Base-by-base conservation (phyloP, 2,329 filamentous ascomycete genomes). In the Alternaria sp. region DNA sequence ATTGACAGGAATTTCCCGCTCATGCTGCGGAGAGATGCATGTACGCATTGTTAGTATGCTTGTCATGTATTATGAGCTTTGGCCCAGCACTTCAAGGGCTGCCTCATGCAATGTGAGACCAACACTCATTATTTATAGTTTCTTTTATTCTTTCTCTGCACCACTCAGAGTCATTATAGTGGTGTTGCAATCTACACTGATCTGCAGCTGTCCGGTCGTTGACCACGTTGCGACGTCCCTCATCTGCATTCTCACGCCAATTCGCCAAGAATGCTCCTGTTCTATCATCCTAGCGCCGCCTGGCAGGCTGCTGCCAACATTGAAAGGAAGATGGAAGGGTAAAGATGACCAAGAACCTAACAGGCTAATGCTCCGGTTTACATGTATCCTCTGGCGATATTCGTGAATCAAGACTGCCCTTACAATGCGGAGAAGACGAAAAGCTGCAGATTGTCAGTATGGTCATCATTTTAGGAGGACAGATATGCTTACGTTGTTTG, bases 401-500 rank as follows among this genome's bases (percentile, higher is more conserved):
- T 64, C 60, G 66, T 64, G 66, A 65, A 66, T 43, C 54, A 64
- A 63, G 59, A 56, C 63, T 55, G 54, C 39, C 57, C 58, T 75
- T 82, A 85, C 75, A 85, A 80, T 71, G 83, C 83, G 60, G 83
- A 85, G 78, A 85, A 85, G 70, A 85, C 83, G 73, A 85, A 85
- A 68, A 85, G 82, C 83, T 85, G 69, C n/a, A 22, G n/a, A 26
- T n/a, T 42, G 61, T 69, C 56, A 69, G 65, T 7, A 18, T 26
- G 2, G 20, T 14, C 6, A 2, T 39, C 28, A 11, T 11, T 14
- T 24, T 4, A 22, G 36, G 46, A 28, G 7, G 2, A 0, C 2
- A 0, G 32, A 7, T 14, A 4, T 42, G 85, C 94, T 91, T 83
- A 98, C 95, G 82, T 99, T 99, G 86, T 99, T 99, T 67, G 95